Conservation (phyloP, 176 grass and related monocot species). For the Rhipidocladum racemiflorum region DNA sequence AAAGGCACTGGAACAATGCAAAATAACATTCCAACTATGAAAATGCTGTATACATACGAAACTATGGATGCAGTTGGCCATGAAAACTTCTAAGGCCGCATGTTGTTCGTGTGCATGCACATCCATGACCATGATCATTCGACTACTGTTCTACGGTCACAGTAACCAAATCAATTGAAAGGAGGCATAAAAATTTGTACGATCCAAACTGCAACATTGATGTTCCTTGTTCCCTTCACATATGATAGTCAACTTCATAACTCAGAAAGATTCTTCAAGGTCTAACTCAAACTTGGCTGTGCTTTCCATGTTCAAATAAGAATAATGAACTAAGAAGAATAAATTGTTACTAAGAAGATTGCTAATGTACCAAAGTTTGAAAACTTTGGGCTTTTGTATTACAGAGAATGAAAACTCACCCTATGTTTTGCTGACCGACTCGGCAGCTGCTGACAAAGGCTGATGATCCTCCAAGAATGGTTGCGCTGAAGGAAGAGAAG, state of each 20-base stretch:
- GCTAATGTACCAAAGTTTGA: background rate
- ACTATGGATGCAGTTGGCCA: background rate
- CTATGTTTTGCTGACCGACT: slow-evolving; percentile 47
- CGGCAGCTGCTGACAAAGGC: slow-evolving; percentile 39
- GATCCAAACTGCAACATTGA: background rate
- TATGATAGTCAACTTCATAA: background rate
- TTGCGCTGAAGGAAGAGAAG: slow-evolving; percentile 55
- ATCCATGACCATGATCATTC: background rate
- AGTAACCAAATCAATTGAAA: background rate
- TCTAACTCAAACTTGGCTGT: background rate
- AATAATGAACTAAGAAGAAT: background rate
- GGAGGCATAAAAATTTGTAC: background rate
- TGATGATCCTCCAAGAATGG: slow-evolving; percentile 47
- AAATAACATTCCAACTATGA: background rate
- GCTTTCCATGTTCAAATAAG: background rate
- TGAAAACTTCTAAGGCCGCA: background rate
- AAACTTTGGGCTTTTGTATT: background rate
- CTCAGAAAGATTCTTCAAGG: background rate
- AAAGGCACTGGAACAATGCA: background rate
- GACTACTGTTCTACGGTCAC: background rate
- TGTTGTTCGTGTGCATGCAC: background rate
- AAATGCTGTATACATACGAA: background rate
- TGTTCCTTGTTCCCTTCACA: background rate
- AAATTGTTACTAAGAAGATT: background rate
- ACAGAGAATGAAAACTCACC: slow-evolving; percentile 29